Conservation (phyloP, 2,329 filamentous ascomycete genomes). For the Venturia carpophila region DNA sequence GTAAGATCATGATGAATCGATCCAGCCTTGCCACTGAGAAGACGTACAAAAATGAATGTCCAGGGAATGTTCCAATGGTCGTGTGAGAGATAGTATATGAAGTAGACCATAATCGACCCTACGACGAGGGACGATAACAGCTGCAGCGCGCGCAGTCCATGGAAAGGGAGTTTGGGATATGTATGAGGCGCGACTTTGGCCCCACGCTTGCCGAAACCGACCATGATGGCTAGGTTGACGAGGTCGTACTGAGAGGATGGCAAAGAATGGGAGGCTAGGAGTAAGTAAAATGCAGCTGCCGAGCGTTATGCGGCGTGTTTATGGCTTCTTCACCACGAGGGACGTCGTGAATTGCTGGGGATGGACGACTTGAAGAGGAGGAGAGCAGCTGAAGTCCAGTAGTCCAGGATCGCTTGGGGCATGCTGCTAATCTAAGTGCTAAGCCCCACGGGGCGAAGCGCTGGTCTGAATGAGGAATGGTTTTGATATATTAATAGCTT, state of each 20-base stretch:
- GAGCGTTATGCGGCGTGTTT: not conserved
- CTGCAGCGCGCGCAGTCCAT: constrained; percentile 35
- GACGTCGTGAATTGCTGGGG: not conserved
- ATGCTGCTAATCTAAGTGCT: not conserved
- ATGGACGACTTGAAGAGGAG: not conserved
- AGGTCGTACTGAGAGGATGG: not conserved
- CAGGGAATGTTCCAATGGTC: constrained; percentile 48
- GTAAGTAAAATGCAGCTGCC: not conserved
- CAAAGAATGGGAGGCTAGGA: not conserved
- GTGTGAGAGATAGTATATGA: constrained; percentile 46
- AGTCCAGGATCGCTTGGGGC: not conserved
- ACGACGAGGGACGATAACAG: constrained; percentile 42
- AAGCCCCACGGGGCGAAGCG: constrained; percentile 4
- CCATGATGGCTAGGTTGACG: not conserved
- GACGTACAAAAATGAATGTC: constrained; percentile 51
- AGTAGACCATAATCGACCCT: constrained; percentile 47
- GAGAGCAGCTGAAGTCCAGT: not conserved
- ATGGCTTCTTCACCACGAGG: not conserved
- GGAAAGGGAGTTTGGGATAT: constrained; percentile 39
- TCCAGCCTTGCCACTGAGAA: not conserved
- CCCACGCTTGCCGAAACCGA: not conserved
- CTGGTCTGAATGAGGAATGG: not conserved
- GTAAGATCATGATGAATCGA: not conserved
- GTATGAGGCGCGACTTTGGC: constrained; percentile 33
- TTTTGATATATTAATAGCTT: not conserved